A percentile compares a stretch with the other conserved stretches of the same genome.
phyloP scores from a whole-genome alignment of 164 flowering plant genomes.

The Annona cherimola region DNA sequence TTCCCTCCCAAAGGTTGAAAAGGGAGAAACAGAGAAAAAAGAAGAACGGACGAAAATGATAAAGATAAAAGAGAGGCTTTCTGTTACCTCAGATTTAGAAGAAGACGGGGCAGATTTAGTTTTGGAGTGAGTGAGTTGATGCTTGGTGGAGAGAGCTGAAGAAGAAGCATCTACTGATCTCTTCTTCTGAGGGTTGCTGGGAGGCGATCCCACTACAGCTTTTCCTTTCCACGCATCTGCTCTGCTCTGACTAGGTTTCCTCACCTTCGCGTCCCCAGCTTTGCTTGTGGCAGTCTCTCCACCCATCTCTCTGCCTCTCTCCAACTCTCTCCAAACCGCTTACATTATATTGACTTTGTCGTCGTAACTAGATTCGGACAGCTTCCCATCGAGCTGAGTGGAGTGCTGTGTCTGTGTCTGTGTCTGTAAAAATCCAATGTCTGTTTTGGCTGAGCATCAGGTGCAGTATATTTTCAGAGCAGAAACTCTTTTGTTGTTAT shows the following conservation, averaged over 20 bases:
- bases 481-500: no score
- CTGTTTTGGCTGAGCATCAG: no score
- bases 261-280: neutral
- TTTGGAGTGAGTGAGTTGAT: slow-evolving; percentile 1
- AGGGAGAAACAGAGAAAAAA: neutral
- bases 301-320: neutral
- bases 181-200: neutral
- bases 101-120: neutral
- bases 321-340: no score
- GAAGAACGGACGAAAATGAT: neutral
- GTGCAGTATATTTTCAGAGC: no score
- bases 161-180: neutral
- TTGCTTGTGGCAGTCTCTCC: neutral
- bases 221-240: neutral
- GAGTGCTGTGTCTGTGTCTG: no score
- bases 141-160: neutral
- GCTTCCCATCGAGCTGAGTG: neutral
- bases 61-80: neutral
- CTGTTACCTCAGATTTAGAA: slow-evolving; percentile 1
- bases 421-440: no score
- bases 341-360: neutral
- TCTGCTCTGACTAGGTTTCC: slow-evolving; percentile 1
- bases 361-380: neutral
- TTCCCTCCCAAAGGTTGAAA: neutral
- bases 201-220: neutral